Evolutionary conservation across 768 basidiomycete genomes (phyloP).

Genomic region (Coprinopsis sp.): DNA sequence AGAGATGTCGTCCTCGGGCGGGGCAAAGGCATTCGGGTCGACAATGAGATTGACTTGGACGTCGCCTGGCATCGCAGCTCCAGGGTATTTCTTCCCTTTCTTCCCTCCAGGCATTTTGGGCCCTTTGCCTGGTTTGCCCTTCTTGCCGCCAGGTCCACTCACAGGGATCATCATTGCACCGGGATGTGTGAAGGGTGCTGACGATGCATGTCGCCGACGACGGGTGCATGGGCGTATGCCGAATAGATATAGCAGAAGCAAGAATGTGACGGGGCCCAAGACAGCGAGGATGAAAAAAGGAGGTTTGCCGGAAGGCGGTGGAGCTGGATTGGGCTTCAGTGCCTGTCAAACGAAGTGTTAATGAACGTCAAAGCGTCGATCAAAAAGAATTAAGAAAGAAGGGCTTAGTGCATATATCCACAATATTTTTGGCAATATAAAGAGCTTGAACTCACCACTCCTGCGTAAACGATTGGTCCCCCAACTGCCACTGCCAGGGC

Average conservation of each 20-base stretch:
- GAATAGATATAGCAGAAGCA: constrained; percentile 52
- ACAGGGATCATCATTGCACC: constrained; percentile 62
- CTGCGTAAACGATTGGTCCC: constrained; percentile 58
- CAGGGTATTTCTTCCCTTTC: constrained; percentile 37
- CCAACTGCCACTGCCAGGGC: constrained; percentile 48
- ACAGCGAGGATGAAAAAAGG: constrained; percentile 56
- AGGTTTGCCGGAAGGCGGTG: constrained; percentile 48
- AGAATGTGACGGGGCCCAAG: constrained; percentile 47
- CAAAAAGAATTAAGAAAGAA: not conserved
- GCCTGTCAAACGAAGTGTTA: constrained; percentile 30
- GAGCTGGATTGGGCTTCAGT: constrained; percentile 52
- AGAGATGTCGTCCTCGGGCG: constrained; percentile 33
- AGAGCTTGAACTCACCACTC: constrained; percentile 57
- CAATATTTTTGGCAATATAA: too few species aligned
- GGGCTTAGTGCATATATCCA: too few species aligned
- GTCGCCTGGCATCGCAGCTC: constrained; percentile 33
- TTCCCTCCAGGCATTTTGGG: constrained; percentile 29
- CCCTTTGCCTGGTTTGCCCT: constrained; percentile 17
- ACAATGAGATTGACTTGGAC: constrained; percentile 75
- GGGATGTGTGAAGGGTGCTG: constrained; percentile 14
- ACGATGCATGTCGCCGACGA: constrained; percentile 34
- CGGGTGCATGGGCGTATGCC: constrained; percentile 47
- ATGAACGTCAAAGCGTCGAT: not conserved
- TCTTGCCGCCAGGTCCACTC: constrained; percentile 36
- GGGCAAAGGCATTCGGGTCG: constrained; percentile 55